Conservation (phyloP, 192 early-diverging fungal genomes). For the Gigaspora rosea region DNA sequence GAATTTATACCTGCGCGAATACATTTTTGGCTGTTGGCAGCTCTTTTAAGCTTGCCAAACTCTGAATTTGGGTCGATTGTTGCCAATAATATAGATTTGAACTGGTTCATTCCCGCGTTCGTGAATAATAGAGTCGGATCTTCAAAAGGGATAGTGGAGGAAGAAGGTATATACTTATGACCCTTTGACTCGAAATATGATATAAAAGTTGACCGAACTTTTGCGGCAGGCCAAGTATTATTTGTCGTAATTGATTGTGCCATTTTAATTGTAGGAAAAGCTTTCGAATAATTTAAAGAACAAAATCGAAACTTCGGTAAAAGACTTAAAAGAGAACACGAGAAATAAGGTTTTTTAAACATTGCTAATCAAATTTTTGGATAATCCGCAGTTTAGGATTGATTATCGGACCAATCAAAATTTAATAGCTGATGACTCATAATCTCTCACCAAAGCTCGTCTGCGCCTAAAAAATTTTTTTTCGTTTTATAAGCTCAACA, state of each 20-base stretch:
- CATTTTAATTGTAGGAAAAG: background rate
- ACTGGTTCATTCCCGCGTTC: constrained; percentile 98
- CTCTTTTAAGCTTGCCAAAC: constrained; percentile 86
- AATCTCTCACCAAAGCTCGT: no score
- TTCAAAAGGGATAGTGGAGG: constrained; percentile 90
- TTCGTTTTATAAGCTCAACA: no score
- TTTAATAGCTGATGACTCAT: no score
- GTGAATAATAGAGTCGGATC: constrained; percentile 96
- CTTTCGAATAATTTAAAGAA: background rate
- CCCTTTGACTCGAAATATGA: constrained; percentile 76
- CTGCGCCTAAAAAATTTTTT: no score
- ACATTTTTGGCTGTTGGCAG: constrained; percentile 98
- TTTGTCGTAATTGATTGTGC: background rate
- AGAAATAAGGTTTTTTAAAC: no score
- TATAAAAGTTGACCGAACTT: constrained; percentile 88
- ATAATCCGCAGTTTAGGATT: no score
- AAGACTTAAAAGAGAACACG: no score
- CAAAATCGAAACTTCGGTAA: no score
- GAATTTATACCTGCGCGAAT: constrained; percentile 88
- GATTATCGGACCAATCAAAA: no score
- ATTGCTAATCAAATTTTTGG: no score
- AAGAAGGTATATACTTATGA: constrained; percentile 83
- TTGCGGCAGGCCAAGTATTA: constrained; percentile 69
- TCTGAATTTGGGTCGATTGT: constrained; percentile 92
- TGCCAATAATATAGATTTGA: constrained; percentile 96